Base-by-base conservation (phyloP, 805 yeast species). In the Zygosaccharomyces rouxii region DNA sequence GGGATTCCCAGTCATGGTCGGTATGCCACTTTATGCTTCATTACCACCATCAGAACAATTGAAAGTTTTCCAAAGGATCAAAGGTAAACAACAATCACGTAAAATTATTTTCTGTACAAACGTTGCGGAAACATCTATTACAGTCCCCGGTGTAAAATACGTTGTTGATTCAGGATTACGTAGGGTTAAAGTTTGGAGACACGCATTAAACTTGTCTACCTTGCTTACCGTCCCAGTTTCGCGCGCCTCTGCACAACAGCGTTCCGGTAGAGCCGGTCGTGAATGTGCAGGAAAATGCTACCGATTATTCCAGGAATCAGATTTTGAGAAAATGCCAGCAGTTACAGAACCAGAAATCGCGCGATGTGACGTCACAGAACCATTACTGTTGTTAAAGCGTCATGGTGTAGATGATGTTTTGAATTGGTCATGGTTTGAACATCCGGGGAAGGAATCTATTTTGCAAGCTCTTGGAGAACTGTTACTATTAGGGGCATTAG, bases 191-290 rank as follows among this genome's bases (percentile, higher is more conserved):
- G 95, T 92, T 1, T 92, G 97, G 96, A 80, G 94, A 58, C 96
- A 92, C 60, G 89, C 84, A 56, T 71, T 94, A 35, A 97, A 97
- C 0, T 75, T 94, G 29, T 92, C 96, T n/a, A 86, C 97, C 0
- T 77, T 94, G 60, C 71, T 94, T 44, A 90, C 97, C 0, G 89
- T 94, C 0, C 94, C 99, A 1, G 83, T 94, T 19, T 89, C 98
- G 0, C 88, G 86, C 60, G 95, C 98, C 0, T 86, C 96, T 35
- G 99, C 98, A 0, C 79, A 86, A 30, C 99, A 94, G 71, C 75
- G 99, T 68, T 82, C 90, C 40, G 99, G 99, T 66, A 86, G 99
- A 75, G 98, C 99, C n/a, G 99, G 99, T 53, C 88, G 99, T 80
- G 98, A 94, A 69, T 77, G 81, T 14, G 80, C 85, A 26, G 99